phyloP scores from a whole-genome alignment of 768 basidiomycete genomes.

The Leccinum barrowsii region DNA sequence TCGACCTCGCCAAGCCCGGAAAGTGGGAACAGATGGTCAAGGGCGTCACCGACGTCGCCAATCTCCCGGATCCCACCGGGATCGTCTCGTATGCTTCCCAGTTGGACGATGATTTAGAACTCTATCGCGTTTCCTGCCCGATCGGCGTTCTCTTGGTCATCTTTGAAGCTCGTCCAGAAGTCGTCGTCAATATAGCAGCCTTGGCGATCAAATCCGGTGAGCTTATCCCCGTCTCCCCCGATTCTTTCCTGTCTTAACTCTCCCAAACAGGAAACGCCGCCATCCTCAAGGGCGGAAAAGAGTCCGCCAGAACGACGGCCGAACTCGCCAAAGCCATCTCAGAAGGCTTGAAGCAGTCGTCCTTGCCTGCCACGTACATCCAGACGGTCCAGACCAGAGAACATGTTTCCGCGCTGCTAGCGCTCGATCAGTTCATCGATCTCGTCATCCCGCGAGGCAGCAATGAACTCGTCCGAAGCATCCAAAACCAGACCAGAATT shows the following conservation, averaged over 20 bases:
- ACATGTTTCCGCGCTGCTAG: conserved; percentile 84
- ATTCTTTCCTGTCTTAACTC: neutral
- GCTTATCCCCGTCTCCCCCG: conserved; percentile 15
- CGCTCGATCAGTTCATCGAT: conserved; percentile 90
- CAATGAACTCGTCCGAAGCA: conserved; percentile 81
- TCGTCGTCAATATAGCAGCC: conserved; percentile 95
- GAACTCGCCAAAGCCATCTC: conserved; percentile 80
- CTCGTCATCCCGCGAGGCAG: conserved; percentile 96
- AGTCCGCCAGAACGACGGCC: conserved; percentile 77
- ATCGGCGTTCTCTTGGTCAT: conserved; percentile 96
- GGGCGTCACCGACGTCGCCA: conserved; percentile 83
- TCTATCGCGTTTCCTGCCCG: conserved; percentile 93
- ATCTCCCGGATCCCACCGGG: conserved; percentile 84
- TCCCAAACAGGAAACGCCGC: conserved; percentile 79
- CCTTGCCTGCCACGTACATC: conserved; percentile 76
- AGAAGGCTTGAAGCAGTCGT: conserved; percentile 66
- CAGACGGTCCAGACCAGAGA: conserved; percentile 89
- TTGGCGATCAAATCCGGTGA: conserved; percentile 94
- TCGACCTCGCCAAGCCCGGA: conserved; percentile 74
- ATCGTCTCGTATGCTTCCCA: conserved; percentile 84
- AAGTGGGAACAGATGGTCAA: conserved; percentile 96
- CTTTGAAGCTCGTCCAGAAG: conserved; percentile 96
- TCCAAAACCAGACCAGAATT: conserved; percentile 87
- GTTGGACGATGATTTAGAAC: conserved; percentile 80
- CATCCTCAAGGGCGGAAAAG: conserved; percentile 96